Base-by-base conservation (phyloP, 108 stramenopile genomes). In the Aurantiochytrium sp. region DNA sequence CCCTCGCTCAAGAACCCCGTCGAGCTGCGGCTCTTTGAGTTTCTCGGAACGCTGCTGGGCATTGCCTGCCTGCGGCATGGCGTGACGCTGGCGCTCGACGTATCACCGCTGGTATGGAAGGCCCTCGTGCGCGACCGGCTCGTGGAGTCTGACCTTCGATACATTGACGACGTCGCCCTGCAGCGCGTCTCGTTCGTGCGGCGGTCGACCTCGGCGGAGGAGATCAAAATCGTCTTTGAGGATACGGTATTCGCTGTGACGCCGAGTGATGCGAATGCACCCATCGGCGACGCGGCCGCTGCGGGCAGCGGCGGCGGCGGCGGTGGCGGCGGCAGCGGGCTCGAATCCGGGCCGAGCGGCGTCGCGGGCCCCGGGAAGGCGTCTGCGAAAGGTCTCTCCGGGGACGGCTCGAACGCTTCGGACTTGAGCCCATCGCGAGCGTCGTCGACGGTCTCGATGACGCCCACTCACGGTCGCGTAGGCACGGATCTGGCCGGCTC, bases 91-190 rank as follows among this genome's bases (percentile, higher is more conserved):
- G 39, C 73, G 50, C n/a, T 81, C 12, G 73, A 81, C 45, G 45
- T 81, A 12, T 81, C 73, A 21, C 73, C 73, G 12, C 45, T 81
- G 19, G 73, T 81, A 12, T 81, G 73, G 73, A 81, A 81, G 24
- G 45, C 45, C 2, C 39, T 81, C 19, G 73, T 81, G 12, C 39
- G 45, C n/a, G 73, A 81, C 30, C 39, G 45, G 6, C 73, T 81
- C 0, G 45, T 48, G n/a, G 45, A 48, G 17, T 48, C 39, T 27
- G 73, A 81, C 73, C 45, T 81, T 27, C n/a, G 39, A 12, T 81
- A 81, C 30, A 81, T 81, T 48, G 73, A 81, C 45, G 73, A 81
- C n/a, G 73, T 81, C 24, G 73, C 73, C n/a, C 73, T 81, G 36
- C 73, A 81, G n/a, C 42, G 45, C 10, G 73, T 81, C 19, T 48